phyloP scores from a whole-genome alignment of 164 flowering plant species.

The Platanus orientalis region DNA sequence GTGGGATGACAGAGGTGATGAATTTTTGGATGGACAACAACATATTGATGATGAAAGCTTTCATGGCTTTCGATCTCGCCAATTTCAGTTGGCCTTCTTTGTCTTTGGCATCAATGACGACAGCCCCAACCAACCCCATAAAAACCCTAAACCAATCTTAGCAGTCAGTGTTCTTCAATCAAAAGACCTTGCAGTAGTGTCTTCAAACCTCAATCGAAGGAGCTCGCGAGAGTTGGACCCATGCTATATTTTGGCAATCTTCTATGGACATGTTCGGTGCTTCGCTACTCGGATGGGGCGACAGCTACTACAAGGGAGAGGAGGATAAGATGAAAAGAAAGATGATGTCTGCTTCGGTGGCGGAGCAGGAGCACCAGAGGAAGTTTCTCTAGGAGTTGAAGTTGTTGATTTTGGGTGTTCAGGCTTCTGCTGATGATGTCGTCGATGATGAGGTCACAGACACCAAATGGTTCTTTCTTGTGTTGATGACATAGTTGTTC shows the following conservation, averaged over 20 bases:
- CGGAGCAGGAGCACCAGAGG: background rate
- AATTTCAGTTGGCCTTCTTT: conserved; percentile 33
- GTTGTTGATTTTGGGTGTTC: background rate
- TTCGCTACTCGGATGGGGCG: conserved; percentile 52
- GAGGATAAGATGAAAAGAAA: conserved; percentile 26
- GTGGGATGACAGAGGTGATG: conserved; percentile 36
- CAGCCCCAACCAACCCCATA: background rate
- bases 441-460: conserved; percentile 68
- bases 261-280: conserved; percentile 39
- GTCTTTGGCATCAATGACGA: conserved; percentile 7
- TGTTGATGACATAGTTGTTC: conserved; percentile 61
- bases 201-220: conserved; percentile 53
- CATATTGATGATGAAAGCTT: conserved; percentile 51
- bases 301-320: conserved; percentile 68
- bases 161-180: conserved; percentile 26
- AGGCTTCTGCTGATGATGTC: conserved; percentile 26
- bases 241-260: conserved; percentile 74
- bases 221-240: conserved; percentile 58
- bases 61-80: conserved; percentile 46
- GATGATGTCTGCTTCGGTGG: conserved; percentile 14
- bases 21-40: conserved; percentile 55
- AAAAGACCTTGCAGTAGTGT: conserved; percentile 58
- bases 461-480: conserved; percentile 69
- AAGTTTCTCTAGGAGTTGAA: background rate
- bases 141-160: conserved; percentile 5